phyloP scores from a whole-genome alignment of 2,329 filamentous ascomycete species.

The Trichophyton verrucosum region DNA sequence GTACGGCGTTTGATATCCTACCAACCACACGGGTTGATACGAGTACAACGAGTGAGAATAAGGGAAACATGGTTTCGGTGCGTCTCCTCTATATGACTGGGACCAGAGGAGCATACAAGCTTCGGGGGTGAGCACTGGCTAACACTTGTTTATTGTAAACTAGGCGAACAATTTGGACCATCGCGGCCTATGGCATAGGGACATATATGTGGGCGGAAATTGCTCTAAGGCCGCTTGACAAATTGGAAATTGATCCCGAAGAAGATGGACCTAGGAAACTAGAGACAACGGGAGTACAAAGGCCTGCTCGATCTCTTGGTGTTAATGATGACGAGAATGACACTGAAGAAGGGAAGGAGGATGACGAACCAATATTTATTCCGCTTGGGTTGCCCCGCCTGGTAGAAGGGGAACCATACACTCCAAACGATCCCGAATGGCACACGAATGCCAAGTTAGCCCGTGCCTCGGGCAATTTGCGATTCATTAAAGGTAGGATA shows the following conservation, averaged over 20 bases:
- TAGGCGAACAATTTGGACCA: constrained; percentile 5
- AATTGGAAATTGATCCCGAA: not conserved
- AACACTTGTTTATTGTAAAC: not conserved
- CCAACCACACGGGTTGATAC: not conserved
- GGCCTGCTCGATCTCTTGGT: not conserved
- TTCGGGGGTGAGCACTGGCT: not conserved
- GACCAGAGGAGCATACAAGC: not conserved
- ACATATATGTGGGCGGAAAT: not conserved
- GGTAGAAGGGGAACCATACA: constrained; percentile 5
- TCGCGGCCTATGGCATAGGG: not conserved
- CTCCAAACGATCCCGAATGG: constrained; percentile 10
- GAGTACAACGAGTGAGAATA: constrained; percentile 1
- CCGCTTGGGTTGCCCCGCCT: constrained; percentile 9
- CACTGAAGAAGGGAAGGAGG: not conserved
- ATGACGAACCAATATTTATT: constrained; percentile 9
- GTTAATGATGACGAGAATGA: not conserved
- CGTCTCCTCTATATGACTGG: not conserved
- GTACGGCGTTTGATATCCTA: not conserved
- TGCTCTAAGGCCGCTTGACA: constrained; percentile 3
- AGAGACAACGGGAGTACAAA: not conserved
- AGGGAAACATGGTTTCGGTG: constrained; percentile 1
- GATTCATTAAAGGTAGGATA: not conserved
- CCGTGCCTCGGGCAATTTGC: not conserved
- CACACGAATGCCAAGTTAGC: constrained; percentile 4
- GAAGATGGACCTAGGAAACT: not conserved